These are phyloP conservation scores for Endothia cerciana DNA, from an alignment of 2,329 filamentous ascomycete genomes.

Conservation along the genomic window DNA sequence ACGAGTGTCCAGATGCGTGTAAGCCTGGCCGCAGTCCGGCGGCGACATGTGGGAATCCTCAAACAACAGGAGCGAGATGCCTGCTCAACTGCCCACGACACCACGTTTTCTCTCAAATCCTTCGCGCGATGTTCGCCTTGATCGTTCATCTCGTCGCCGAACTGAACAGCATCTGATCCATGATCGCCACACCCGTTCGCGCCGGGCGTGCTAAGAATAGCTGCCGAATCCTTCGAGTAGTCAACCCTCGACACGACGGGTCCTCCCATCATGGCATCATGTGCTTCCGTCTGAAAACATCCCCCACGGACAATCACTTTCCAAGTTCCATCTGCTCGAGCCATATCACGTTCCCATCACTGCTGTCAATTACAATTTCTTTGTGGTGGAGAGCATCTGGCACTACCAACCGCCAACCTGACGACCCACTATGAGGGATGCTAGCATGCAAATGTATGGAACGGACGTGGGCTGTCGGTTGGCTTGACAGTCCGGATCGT, in stretches of 20 bases:
- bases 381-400: not conserved
- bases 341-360: not conserved
- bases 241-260: not conserved
- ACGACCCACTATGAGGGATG: not conserved
- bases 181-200: constrained; percentile 6
- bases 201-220: constrained; percentile 4
- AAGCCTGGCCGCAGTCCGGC: constrained; percentile 13
- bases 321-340: not conserved
- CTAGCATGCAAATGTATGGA: not conserved
- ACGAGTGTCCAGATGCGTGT: constrained; percentile 14
- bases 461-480: not conserved
- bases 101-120: constrained; percentile 13
- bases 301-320: not conserved
- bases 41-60: constrained; percentile 12
- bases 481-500: not conserved
- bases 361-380: constrained; percentile 4
- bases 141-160: constrained; percentile 1
- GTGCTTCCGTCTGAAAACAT: not conserved
- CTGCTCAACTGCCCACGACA: not conserved
- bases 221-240: constrained; percentile 5
- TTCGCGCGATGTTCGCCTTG: not conserved
- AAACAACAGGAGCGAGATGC: constrained; percentile 8
- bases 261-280: not conserved
- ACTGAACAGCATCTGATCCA: not conserved
- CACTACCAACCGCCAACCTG: not conserved